Conservation (phyloP, 306 rosid species). For the Macrotyloma uniflorum region DNA sequence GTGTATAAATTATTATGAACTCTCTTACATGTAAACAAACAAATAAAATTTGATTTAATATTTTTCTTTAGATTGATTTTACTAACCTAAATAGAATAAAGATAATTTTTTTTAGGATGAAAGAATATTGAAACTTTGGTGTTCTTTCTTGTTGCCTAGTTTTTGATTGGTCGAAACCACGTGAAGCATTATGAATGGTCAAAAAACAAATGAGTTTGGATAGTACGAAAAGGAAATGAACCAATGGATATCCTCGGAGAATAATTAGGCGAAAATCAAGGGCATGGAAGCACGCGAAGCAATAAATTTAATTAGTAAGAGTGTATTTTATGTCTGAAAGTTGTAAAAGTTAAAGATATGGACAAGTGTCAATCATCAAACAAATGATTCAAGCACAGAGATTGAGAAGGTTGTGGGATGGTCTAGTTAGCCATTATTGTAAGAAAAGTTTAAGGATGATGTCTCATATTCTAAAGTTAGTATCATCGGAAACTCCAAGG, state of each 20-base stretch:
- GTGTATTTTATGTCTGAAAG: not conserved
- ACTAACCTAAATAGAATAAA: too few relatives aligned
- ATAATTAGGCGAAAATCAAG: conserved; percentile 35
- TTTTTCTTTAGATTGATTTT: too few relatives aligned
- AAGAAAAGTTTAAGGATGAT: not conserved
- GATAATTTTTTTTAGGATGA: not conserved
- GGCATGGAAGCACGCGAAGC: not conserved
- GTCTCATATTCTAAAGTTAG: not conserved
- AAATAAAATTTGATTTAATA: too few relatives aligned
- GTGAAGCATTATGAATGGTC: conserved; percentile 26
- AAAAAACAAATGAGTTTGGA: conserved; percentile 26
- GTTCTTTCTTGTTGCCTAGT: not conserved
- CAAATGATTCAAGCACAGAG: conserved; percentile 18
- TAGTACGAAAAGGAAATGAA: not conserved
- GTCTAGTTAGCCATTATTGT: not conserved
- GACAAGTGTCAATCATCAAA: conserved; percentile 56
- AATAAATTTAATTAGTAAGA: not conserved
- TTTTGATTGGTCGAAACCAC: conserved; percentile 44
- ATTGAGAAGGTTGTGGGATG: not conserved
- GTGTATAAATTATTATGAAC: too few relatives aligned
- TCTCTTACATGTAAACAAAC: too few relatives aligned
- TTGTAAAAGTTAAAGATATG: conserved; percentile 13
- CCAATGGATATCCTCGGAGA: conserved; percentile 16
- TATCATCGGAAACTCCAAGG: not conserved
- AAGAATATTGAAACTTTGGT: not conserved